Base-by-base conservation (phyloP, 148 eudicot genomes). In the Persicaria tinctoria region DNA sequence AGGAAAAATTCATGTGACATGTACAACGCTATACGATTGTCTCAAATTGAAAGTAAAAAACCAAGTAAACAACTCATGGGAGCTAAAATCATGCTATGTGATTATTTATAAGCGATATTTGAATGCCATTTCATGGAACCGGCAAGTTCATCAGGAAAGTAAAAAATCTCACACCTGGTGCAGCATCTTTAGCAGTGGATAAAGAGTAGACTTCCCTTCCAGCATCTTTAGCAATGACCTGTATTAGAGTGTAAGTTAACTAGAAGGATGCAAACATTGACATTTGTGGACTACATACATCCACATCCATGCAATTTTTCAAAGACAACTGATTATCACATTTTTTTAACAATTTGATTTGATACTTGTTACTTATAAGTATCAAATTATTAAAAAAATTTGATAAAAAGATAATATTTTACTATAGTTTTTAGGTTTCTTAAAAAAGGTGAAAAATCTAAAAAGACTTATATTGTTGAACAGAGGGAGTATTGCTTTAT, bases 201-300 rank as follows among this genome's bases (percentile, higher is more conserved):
- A 12, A 12, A 47, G 74, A 71, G 74, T 47, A n/a, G 54, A 11
- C 18, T 23, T 71, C 55, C 54, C 74, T 50, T 71, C 32, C 74
- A 47, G 74, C 41, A 10, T 71, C 55, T 48, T 71, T 71, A 50
- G 74, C 41, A 17, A 71, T 8, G 18, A 71, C 18, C 74, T 71
- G 55, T 4, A 46, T 47, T 13, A 47, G 55, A 17, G 47, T 48
- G 27, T 41, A 14, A 41, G 70, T 41, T 47, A 66, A 44, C 17
- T 41, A 14, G 17, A 41, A 66, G 48, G 38, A 66, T 66, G 70
- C 47, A 66, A 66, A 41, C 18, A 66, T 14, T 66, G 16, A 32
- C 41, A 59, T 20, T 59, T 59, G 20, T 20, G 8, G 13, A 59
- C 13, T 59, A 59, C 8, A 38, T 59, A 55, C 16, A 14, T 6